Evolutionary conservation across 371 early-diverging fungal genomes (phyloP), one percentile per base, ranked within the genome.

Genomic region (Umbelopsis sp.): DNA sequence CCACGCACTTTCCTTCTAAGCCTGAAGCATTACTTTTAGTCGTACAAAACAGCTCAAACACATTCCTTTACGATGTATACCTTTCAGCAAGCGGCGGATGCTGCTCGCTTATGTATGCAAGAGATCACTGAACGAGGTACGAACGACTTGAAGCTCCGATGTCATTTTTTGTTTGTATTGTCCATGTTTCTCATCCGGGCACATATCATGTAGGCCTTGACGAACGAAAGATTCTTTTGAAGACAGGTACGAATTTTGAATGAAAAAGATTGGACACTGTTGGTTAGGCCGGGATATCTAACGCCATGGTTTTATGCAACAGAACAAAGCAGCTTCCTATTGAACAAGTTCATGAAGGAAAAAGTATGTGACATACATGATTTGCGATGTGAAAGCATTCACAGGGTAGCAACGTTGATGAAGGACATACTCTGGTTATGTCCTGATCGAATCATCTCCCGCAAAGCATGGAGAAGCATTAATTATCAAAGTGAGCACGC

Each of bases 341-440:
- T 80, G 18, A 68, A 76, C 62, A 80, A 80, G 66, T 79, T 83
- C 7, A 79, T 83, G 68, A 66, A 71, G 44, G 74, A 79, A 50
- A 73, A 75, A 48, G 53, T 72, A 4, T 83, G 77, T 62, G 72
- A 72, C 12, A 63, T 69, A 8, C 74, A 79, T 16, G 83, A 83
- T 37, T 67, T 83, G 5, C 45, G 65, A 0, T 70, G 69, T 51
- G 75, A 79, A 46, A 72, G 73, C 53, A 79, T 83, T 44, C 80
- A 83, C 62, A 77, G 80, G 8, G 80, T 83, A 16, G 83, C 83
- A 11, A 80, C 80, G n/a, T 65, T 83, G 69, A 83, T 83, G 83
- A 80, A 77, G 50, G 80, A 77, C 68, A 76, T 74, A 1, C 70
- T 83, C 5, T 80, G 79, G 80, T 72, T 78, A 37, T 70, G 78